Evolutionary conservation across 83 land plant genomes (phyloP).

Genomic region (Picea abies): DNA sequence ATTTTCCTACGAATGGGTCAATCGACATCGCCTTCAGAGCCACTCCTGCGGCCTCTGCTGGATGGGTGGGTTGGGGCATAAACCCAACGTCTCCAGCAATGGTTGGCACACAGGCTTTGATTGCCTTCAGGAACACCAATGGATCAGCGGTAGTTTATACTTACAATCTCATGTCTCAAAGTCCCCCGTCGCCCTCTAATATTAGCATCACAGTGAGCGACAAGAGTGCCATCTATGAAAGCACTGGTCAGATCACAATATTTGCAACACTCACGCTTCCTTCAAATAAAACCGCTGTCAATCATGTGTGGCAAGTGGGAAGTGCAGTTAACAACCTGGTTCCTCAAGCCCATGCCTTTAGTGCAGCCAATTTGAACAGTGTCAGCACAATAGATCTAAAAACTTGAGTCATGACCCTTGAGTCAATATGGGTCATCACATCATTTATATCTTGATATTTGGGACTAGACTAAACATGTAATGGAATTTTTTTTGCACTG

Average conservation of each 20-base stretch:
- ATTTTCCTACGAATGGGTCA: constrained; percentile 21
- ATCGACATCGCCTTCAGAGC: constrained; percentile 41
- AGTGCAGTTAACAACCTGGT: not conserved
- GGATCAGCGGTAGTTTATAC: constrained; percentile 20
- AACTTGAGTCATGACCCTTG: no score
- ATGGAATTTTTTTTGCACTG: no score
- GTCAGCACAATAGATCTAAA: no score
- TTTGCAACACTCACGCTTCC: constrained; percentile 40
- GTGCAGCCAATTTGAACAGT: no score
- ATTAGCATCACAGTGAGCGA: constrained; percentile 31
- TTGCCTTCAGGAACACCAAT: constrained; percentile 26
- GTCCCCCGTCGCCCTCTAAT: constrained; percentile 7
- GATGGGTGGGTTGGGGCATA: constrained; percentile 66
- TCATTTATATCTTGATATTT: no score
- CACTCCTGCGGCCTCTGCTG: constrained; percentile 12
- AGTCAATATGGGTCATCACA: no score
- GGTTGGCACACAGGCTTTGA: constrained; percentile 49
- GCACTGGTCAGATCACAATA: constrained; percentile 22
- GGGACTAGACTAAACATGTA: no score
- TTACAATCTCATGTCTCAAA: not conserved
- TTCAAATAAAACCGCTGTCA: constrained; percentile 13
- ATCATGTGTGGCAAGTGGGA: no score
- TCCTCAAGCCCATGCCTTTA: no score
- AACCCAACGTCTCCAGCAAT: constrained; percentile 36
- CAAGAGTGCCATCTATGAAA: constrained; percentile 11